Evolutionary conservation across 306 rosid genomes (phyloP).

Genomic region (Pyrus communis): DNA sequence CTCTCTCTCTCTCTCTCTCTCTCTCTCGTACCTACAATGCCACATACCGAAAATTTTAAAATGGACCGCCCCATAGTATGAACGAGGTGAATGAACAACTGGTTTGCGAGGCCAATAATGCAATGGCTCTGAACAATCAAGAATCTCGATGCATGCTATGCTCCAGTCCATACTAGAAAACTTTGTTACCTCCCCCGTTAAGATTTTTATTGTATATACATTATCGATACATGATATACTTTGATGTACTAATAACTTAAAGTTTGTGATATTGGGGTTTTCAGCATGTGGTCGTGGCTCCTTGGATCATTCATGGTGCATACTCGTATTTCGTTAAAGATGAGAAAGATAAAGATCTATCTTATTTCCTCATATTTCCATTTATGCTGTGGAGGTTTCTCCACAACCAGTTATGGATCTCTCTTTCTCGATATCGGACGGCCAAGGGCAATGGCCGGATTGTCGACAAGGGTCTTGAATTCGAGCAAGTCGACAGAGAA

Average conservation of each 20-base stretch:
- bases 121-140: too few species aligned
- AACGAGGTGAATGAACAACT: too few species aligned
- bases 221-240: not conserved
- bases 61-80: too few species aligned
- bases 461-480: conserved; percentile 50
- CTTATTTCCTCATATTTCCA: conserved; percentile 42
- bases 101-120: too few species aligned
- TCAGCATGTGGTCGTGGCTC: conserved; percentile 56
- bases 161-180: too few species aligned
- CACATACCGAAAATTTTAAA: not conserved
- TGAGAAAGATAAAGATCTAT: conserved; percentile 22
- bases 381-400: conserved; percentile 36
- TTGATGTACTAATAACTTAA: not conserved
- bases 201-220: not conserved
- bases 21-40: not conserved
- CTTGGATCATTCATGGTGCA: conserved; percentile 43
- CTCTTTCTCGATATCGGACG: conserved; percentile 45
- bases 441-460: conserved; percentile 46
- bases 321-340: conserved; percentile 24
- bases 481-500: conserved; percentile 72
- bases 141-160: too few species aligned
- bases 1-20: not conserved
- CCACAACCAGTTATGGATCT: conserved; percentile 58
- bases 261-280: not conserved
- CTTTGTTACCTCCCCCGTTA: too few species aligned